These are phyloP conservation scores for Aspergillus brunneoviolaceus DNA, from an alignment of 2,329 filamentous ascomycete species.

Conservation along the genomic window DNA sequence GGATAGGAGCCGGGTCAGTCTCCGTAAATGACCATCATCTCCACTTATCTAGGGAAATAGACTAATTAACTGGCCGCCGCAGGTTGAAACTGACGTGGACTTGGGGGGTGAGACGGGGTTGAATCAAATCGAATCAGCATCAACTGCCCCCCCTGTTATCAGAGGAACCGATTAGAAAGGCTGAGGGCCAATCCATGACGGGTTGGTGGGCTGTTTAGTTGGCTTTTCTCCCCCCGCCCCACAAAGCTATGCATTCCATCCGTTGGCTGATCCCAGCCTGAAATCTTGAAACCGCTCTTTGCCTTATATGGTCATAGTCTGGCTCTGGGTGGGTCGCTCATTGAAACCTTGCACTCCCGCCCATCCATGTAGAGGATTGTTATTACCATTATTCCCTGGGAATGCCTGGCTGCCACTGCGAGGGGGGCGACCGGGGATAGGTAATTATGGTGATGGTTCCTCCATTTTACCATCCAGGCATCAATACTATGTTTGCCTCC, in stretches of 20 bases:
- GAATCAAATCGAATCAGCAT: conserved; percentile 11
- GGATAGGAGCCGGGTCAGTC: background rate
- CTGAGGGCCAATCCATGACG: conserved; percentile 6
- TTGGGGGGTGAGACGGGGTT: conserved; percentile 11
- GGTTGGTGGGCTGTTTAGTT: background rate
- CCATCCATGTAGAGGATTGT: too few species aligned
- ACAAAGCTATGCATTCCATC: conserved; percentile 5
- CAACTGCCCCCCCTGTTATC: conserved; percentile 16
- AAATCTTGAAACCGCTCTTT: conserved; percentile 22
- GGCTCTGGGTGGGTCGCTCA: conserved; percentile 13
- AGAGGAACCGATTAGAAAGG: conserved; percentile 10
- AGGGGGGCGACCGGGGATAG: background rate
- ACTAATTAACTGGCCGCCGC: conserved; percentile 5
- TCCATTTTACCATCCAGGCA: background rate
- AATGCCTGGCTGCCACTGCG: background rate
- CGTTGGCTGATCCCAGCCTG: conserved; percentile 15
- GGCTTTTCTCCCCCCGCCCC: background rate
- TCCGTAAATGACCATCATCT: conserved; percentile 5
- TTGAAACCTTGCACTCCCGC: conserved; percentile 11
- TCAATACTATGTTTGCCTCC: background rate
- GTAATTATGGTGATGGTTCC: background rate
- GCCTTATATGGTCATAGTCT: conserved; percentile 10
- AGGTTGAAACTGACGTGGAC: conserved; percentile 19
- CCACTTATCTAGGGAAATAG: background rate
- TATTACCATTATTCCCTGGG: background rate